Evolutionary conservation across 2,329 filamentous ascomycete species (phyloP).

Genomic region (Ophiosphaerella narmari): DNA sequence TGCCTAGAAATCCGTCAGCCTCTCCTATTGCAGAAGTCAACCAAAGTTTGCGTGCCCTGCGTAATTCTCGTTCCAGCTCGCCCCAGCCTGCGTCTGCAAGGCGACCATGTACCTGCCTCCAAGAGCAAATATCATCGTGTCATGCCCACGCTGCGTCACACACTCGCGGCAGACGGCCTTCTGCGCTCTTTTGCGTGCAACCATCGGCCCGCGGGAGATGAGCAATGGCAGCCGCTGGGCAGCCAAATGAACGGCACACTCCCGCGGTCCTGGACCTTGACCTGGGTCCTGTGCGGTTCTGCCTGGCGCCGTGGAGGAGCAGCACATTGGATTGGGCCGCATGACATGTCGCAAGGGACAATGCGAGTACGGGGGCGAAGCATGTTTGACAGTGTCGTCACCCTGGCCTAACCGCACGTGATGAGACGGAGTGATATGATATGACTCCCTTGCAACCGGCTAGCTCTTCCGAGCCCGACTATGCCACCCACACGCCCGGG

Average conservation of each 20-base stretch:
- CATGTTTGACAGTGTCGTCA: no score
- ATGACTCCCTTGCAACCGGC: no score
- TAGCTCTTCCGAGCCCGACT: no score
- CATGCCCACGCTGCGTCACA: slow-evolving; percentile 3
- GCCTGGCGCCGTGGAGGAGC: background rate
- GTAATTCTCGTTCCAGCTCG: slow-evolving; percentile 9
- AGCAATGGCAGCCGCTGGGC: slow-evolving; percentile 17
- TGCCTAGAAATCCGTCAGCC: no score
- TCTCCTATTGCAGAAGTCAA: no score
- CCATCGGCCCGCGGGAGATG: slow-evolving; percentile 22
- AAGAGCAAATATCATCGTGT: background rate
- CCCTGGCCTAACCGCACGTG: no score
- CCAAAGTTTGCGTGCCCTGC: slow-evolving; percentile 3
- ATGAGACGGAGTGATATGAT: no score
- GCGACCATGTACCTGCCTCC: background rate
- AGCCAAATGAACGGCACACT: slow-evolving; percentile 29
- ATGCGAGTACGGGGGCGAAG: background rate
- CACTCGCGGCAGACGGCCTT: slow-evolving; percentile 10
- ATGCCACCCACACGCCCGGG: no score
- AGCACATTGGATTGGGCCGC: slow-evolving; percentile 15
- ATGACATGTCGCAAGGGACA: slow-evolving; percentile 23
- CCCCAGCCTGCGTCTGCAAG: slow-evolving; percentile 14
- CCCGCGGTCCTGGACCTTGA: slow-evolving; percentile 33
- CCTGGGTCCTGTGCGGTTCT: no score
- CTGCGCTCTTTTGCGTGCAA: slow-evolving; percentile 9